A percentile compares a stretch with the other conserved stretches of the same genome.
phyloP scores from a whole-genome alignment of 305 asterid species.

The Fraxinus platypoda region DNA sequence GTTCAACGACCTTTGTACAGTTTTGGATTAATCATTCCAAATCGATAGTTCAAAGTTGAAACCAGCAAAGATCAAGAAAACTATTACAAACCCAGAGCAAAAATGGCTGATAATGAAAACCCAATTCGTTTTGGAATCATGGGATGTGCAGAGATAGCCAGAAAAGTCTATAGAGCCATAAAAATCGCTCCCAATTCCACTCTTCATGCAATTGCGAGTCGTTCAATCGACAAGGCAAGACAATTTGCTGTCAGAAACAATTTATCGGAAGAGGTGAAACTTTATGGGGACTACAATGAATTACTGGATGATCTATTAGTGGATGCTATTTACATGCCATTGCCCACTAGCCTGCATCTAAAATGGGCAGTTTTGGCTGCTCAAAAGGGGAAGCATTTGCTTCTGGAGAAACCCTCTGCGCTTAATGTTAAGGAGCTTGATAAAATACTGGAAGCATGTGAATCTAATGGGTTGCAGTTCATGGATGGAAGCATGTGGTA shows the following conservation, averaged over 20 bases:
- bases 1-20: not conserved
- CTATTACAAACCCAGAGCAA: not conserved
- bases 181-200: conserved; percentile 52
- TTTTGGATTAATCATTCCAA: not conserved
- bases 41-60: not conserved
- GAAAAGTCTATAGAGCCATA: conserved; percentile 68
- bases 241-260: conserved; percentile 51
- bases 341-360: conserved; percentile 66
- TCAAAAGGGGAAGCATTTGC: conserved; percentile 62
- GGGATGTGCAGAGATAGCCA: conserved; percentile 80
- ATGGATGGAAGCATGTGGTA: conserved; percentile 95
- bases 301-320: conserved; percentile 62
- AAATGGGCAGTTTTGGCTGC: conserved; percentile 75
- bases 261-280: conserved; percentile 42
- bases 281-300: conserved; percentile 57
- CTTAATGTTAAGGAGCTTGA: conserved; percentile 54
- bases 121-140: conserved; percentile 73
- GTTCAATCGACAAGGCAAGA: conserved; percentile 55
- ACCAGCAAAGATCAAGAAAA: not conserved
- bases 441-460: conserved; percentile 57
- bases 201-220: conserved; percentile 67
- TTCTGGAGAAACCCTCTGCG: conserved; percentile 80
- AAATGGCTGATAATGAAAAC: conserved; percentile 39
- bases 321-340: conserved; percentile 76
- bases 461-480: conserved; percentile 63